Evolutionary conservation across 1,284 basidiomycete species (phyloP).

Genomic region (Entoloma clypeatum): DNA sequence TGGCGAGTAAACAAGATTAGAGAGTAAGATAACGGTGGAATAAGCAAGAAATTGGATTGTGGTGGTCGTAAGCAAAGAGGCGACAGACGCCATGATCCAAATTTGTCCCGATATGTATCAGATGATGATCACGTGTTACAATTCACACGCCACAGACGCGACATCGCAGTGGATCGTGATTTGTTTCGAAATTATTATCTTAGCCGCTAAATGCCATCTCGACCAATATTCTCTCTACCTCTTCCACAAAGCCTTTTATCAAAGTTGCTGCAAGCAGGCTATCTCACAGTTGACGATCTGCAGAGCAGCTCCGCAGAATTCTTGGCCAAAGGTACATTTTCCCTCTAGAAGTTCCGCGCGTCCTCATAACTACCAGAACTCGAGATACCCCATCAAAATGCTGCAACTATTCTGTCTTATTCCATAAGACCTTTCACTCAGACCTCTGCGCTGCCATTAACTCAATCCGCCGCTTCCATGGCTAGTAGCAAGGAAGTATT

Average conservation of each 20-base stretch:
- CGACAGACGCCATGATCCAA: slow-evolving; percentile 17
- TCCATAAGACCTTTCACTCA: slow-evolving; percentile 28
- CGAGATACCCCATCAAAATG: slow-evolving; percentile 40
- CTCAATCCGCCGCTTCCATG: slow-evolving; percentile 56
- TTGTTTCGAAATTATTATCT: background rate
- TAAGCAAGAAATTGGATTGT: slow-evolving; percentile 17
- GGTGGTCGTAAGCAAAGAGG: slow-evolving; percentile 16
- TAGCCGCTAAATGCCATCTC: background rate
- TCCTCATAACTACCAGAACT: slow-evolving; percentile 35
- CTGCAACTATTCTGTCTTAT: slow-evolving; percentile 41
- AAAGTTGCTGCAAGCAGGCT: slow-evolving; percentile 46
- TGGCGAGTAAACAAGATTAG: slow-evolving; percentile 15
- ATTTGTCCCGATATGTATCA: no score
- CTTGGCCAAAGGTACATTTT: slow-evolving; percentile 40
- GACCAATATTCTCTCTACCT: slow-evolving; percentile 36
- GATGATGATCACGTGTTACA: background rate
- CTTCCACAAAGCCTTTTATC: slow-evolving; percentile 36
- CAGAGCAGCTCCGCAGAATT: slow-evolving; percentile 29
- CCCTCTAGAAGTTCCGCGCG: background rate
- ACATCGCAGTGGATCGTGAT: slow-evolving; percentile 1
- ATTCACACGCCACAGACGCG: slow-evolving; percentile 16
- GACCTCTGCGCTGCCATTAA: slow-evolving; percentile 34
- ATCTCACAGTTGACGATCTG: slow-evolving; percentile 48
- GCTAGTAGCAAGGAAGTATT: slow-evolving; percentile 31
- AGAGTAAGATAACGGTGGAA: slow-evolving; percentile 10